Conservation (phyloP, 2,329 filamentous ascomycete genomes). For the Fusarium floridanum region DNA sequence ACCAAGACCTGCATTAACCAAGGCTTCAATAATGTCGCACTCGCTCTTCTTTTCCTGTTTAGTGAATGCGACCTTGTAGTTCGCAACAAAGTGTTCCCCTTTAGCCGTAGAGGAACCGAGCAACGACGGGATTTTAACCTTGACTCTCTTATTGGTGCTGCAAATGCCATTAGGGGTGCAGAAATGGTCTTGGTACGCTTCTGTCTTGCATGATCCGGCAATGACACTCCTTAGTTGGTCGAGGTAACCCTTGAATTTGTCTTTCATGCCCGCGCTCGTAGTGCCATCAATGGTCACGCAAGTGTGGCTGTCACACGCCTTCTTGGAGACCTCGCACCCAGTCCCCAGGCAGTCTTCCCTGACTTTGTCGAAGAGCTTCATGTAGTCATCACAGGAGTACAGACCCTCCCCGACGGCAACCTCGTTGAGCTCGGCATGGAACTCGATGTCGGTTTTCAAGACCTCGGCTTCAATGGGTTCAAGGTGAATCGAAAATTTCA, state of each 20-base stretch:
- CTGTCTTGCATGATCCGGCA: not conserved
- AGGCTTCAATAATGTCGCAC: not conserved
- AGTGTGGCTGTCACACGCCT: not conserved
- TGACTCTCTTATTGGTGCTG: not conserved
- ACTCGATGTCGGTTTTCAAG: not conserved
- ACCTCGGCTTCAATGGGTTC: not conserved
- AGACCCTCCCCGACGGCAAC: not conserved
- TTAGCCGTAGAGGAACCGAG: not conserved
- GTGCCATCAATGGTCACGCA: not conserved
- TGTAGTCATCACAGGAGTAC: not conserved
- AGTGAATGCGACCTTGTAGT: not conserved
- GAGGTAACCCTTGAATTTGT: not conserved
- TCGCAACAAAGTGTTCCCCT: not conserved
- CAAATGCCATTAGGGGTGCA: not conserved
- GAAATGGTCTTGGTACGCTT: not conserved
- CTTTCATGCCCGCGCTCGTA: not conserved
- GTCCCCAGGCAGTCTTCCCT: not conserved
- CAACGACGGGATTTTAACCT: not conserved
- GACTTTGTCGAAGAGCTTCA: not conserved
- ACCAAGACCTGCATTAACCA: not conserved
- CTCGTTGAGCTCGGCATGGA: not conserved
- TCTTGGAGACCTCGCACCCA: not conserved
- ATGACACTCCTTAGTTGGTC: not conserved
- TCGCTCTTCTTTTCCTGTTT: not conserved
- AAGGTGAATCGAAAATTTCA: not conserved